These are phyloP conservation scores for Trypanosomatidae sp. DNA, from an alignment of 208 protist genomes.

Conservation along the genomic window DNA sequence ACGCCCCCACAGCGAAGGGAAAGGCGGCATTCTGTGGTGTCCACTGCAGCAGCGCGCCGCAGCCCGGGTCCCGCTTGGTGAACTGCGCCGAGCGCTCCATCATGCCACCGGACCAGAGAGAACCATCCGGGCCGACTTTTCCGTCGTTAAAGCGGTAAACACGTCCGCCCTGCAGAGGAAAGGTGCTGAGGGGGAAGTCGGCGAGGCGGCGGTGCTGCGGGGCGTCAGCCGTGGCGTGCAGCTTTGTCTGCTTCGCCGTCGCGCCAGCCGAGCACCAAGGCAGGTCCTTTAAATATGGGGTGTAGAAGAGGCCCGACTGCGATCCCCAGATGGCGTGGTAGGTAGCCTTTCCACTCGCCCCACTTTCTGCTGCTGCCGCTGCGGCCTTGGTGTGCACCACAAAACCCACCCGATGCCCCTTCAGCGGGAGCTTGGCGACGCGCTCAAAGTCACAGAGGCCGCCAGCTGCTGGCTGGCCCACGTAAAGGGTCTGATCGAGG, in stretches of 20 bases:
- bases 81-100: conserved; percentile 23
- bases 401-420: conserved; percentile 16
- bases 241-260: not conserved
- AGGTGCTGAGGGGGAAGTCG: conserved; percentile 7
- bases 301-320: conserved; percentile 22
- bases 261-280: conserved; percentile 8
- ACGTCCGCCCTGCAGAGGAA: conserved; percentile 8
- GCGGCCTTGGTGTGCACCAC: conserved; percentile 22
- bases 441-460: conserved; percentile 20
- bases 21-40: not conserved
- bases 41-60: conserved; percentile 24
- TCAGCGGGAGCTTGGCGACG: conserved; percentile 22
- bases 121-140: conserved; percentile 21
- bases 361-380: not conserved
- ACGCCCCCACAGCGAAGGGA: conserved; percentile 6
- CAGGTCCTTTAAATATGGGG: not conserved
- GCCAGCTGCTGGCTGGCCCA: conserved; percentile 14
- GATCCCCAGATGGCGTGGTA: conserved; percentile 31
- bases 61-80: conserved; percentile 8
- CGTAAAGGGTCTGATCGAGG: conserved; percentile 17
- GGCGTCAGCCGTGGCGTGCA: not conserved
- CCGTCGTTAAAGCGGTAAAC: conserved; percentile 32
- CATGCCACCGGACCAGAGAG: conserved; percentile 25
- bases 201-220: conserved; percentile 5
- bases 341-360: not conserved